Evolutionary conservation across 352 stramenopile genomes (phyloP).

Genomic region (Elongisporangium anandrum): DNA sequence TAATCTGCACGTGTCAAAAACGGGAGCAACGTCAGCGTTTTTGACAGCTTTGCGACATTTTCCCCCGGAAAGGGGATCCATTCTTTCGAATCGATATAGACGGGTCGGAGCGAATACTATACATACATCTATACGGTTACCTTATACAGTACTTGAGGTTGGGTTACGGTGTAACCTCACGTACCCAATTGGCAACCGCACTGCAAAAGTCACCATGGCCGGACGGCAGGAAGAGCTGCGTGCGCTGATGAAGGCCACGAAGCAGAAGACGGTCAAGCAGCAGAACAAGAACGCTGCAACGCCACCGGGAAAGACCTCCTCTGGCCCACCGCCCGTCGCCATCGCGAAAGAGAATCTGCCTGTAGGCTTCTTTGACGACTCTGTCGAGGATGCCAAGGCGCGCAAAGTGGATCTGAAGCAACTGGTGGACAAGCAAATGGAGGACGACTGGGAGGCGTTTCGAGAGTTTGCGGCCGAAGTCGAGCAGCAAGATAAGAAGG

Average conservation of each 20-base stretch:
- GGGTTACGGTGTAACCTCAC: not conserved
- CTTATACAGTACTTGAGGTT: too few relatives aligned
- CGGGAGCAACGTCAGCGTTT: not conserved
- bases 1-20: not conserved
- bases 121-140: not conserved
- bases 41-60: not conserved
- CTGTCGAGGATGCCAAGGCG: constrained; percentile 41
- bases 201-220: constrained; percentile 3
- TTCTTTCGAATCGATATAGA: not conserved
- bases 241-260: constrained; percentile 35
- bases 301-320: constrained; percentile 1
- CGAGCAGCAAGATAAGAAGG: constrained; percentile 33
- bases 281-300: not conserved
- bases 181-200: too few relatives aligned
- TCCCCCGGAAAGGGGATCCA: not conserved
- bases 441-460: constrained; percentile 58
- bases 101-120: not conserved
- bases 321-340: constrained; percentile 1
- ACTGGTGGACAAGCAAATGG: constrained; percentile 30
- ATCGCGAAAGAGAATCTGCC: constrained; percentile 5
- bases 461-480: constrained; percentile 54
- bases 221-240: constrained; percentile 27
- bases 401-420: constrained; percentile 42
- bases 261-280: constrained; percentile 15
- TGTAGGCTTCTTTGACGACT: constrained; percentile 48